These are phyloP conservation scores for Massariosphaeria phaeospora DNA, from an alignment of 495 filamentous ascomycete genomes.

Conservation along the genomic window DNA sequence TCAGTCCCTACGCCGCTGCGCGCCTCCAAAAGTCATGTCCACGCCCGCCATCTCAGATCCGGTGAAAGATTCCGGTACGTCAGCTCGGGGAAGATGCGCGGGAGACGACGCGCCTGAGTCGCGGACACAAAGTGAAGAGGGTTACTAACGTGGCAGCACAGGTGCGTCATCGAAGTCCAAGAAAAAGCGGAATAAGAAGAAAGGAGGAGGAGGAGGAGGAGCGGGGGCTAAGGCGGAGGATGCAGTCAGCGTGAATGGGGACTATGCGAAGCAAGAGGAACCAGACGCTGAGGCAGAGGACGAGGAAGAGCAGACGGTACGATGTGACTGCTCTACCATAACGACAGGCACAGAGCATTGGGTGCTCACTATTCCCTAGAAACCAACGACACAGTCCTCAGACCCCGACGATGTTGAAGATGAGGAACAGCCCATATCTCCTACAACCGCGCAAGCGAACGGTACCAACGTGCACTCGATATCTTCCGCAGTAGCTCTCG, in stretches of 20 bases:
- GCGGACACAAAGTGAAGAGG: neutral
- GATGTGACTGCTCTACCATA: neutral
- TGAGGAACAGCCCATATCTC: slow-evolving; percentile 4
- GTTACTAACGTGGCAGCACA: neutral
- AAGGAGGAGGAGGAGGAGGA: slow-evolving; percentile 28
- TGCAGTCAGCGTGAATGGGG: slow-evolving; percentile 23
- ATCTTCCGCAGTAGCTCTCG: slow-evolving; percentile 28
- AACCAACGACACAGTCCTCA: slow-evolving; percentile 1
- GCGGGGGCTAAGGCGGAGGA: slow-evolving; percentile 15
- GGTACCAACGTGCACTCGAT: slow-evolving; percentile 26
- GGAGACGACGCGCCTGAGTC: neutral
- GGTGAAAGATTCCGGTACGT: slow-evolving; percentile 20
- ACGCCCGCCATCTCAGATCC: slow-evolving; percentile 11
- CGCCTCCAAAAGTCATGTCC: slow-evolving; percentile 2
- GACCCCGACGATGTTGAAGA: slow-evolving; percentile 28
- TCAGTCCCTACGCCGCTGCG: neutral
- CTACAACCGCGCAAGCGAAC: slow-evolving; percentile 21
- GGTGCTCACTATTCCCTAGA: slow-evolving; percentile 21
- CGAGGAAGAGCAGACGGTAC: slow-evolving; percentile 34
- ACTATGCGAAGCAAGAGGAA: slow-evolving; percentile 25
- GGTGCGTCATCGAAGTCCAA: slow-evolving; percentile 31
- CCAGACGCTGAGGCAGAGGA: slow-evolving; percentile 35
- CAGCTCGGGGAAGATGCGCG: neutral
- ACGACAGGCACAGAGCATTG: neutral
- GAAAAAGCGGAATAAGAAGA: slow-evolving; percentile 42